Percentiles rank a stretch among this genome's conserved stretches.
These are phyloP conservation scores for Diatrype stigma DNA, from an alignment of 2,329 filamentous ascomycete genomes.

Conservation along the genomic window DNA sequence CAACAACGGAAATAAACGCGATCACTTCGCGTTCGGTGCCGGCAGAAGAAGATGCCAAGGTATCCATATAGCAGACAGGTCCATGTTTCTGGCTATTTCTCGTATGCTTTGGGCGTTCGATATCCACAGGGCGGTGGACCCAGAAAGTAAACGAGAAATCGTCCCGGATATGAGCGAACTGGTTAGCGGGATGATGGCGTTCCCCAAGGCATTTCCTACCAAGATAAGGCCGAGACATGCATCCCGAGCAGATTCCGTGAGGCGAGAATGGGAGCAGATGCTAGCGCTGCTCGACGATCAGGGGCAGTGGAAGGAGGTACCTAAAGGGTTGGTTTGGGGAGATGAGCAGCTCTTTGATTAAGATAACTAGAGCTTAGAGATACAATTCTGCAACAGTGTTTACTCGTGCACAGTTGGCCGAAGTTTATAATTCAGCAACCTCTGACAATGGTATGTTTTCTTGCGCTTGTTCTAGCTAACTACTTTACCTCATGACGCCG, in stretches of 20 bases:
- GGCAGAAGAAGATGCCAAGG: constrained; percentile 46
- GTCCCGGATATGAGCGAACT: constrained; percentile 15
- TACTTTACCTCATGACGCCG: too few species aligned
- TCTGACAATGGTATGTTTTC: too few species aligned
- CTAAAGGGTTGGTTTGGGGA: constrained; percentile 18
- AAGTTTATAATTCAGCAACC: too few species aligned
- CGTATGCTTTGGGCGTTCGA: constrained; percentile 46
- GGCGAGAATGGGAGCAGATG: constrained; percentile 16
- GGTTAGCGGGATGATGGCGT: constrained; percentile 12
- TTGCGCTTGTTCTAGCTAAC: too few species aligned
- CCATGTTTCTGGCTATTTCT: constrained; percentile 33
- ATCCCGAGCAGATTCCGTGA: constrained; percentile 10
- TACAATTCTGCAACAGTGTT: too few species aligned
- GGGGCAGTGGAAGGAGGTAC: constrained; percentile 22
- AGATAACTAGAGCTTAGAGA: too few species aligned
- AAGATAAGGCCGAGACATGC: constrained; percentile 15
- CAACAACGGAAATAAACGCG: constrained; percentile 26
- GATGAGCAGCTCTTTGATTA: constrained; percentile 14
- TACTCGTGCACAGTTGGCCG: too few species aligned
- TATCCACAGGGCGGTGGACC: constrained; percentile 23
- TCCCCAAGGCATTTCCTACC: constrained; percentile 13
- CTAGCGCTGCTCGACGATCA: constrained; percentile 19
- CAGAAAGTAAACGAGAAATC: constrained; percentile 13
- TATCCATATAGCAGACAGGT: constrained; percentile 27
- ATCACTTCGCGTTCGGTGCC: constrained; percentile 27